Base-by-base conservation (phyloP, 768 basidiomycete species). In the Porphyrellus cyaneotinctus region DNA sequence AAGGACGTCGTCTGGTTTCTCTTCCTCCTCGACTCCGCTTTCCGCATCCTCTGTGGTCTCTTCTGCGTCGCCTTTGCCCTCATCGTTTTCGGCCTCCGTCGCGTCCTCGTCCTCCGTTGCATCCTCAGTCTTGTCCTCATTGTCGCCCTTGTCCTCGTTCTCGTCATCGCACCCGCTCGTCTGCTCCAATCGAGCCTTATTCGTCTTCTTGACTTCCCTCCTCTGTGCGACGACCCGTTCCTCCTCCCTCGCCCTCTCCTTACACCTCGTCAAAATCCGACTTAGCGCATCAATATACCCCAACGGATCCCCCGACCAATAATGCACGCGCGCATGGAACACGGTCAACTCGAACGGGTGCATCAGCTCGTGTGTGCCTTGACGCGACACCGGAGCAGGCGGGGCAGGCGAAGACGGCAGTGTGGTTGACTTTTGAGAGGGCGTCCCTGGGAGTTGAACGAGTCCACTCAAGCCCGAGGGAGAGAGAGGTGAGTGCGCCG, bases 241-340 rank as follows among this genome's bases (percentile, higher is more conserved):
- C 47, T 60, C 57, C 50, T 70, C 68, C 32, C 78, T 71, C 20
- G 80, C 77, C 55, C 77, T 79, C 15, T 54, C 58, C 56, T 81
- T 81, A 65, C 89, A 90, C 56, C 77, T 81, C 43, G 63, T 70
- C 47, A 92, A 70, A 53, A 92, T 70, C n/a, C 68, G 79, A 53
- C 74, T 74, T 22, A 93, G 75, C 26, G 83, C 81, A 65, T 93
- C 90, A 51, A 91, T 74, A 68, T 92, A 88, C 3, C 82, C 85
- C 78, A 88, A 80, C 63, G 82, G 76, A 65, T 93, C 90, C 24
- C 83, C 87, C 4, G 85, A 75, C 91, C 90, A 92, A 63, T 91
- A 92, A 63, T 81, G 82, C 24, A 88, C 73, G 31, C 88, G 80
- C 8, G 87, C 80, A 37, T 85, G 75, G 73, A 91, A 84, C 47